Conservation (phyloP, 208 protist species). For the Crithidia acanthocephali region DNA sequence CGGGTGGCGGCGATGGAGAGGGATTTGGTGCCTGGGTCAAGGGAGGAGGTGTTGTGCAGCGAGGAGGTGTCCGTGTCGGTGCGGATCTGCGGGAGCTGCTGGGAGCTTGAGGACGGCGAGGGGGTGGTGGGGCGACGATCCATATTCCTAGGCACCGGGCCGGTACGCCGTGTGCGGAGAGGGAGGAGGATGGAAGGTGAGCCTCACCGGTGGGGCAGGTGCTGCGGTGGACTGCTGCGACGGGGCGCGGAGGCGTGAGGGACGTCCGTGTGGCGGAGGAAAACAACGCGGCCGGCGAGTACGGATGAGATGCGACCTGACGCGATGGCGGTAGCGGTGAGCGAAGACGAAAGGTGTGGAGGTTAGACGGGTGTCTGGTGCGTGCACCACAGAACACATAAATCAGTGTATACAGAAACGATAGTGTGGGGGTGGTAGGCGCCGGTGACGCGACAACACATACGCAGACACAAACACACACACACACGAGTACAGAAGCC, state of each 20-base stretch:
- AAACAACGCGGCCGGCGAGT: neutral
- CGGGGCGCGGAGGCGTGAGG: neutral
- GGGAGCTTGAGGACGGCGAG: conserved; percentile 5
- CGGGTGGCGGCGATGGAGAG: conserved; percentile 9
- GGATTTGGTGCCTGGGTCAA: conserved; percentile 12
- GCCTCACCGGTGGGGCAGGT: no score
- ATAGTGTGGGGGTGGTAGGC: no score
- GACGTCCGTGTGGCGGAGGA: neutral
- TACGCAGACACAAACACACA: no score
- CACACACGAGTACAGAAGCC: no score
- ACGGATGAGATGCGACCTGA: neutral
- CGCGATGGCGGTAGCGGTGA: neutral
- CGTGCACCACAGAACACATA: neutral
- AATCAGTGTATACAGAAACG: neutral
- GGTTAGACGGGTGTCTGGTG: neutral
- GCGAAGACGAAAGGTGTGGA: neutral
- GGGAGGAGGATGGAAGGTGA: neutral
- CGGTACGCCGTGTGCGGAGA: neutral
- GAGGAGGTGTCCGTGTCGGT: conserved; percentile 25
- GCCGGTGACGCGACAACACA: no score
- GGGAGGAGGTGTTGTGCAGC: conserved; percentile 21
- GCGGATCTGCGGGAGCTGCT: conserved; percentile 25
- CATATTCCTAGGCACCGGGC: neutral
- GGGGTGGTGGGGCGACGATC: conserved; percentile 1
- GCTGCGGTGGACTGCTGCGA: no score